Percentiles rank a stretch among this genome's conserved stretches.
Evolutionary conservation across 805 yeast species (phyloP).

Genomic region (Schwanniomyces pseudopolymorphus): DNA sequence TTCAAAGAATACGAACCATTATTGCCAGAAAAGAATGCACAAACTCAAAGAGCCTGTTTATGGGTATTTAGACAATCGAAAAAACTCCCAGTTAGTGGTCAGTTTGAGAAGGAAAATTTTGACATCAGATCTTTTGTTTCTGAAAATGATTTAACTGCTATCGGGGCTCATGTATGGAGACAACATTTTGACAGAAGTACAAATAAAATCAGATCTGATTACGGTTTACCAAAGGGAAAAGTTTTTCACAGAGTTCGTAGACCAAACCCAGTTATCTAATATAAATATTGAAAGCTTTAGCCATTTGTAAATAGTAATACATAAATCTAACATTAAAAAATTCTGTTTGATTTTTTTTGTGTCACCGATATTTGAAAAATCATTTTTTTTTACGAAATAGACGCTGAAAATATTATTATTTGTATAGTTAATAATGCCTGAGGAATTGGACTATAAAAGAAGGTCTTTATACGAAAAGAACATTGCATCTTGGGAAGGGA

Average conservation of each 20-base stretch:
- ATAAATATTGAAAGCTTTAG: not conserved
- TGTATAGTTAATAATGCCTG: conserved; percentile 9
- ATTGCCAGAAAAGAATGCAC: conserved; percentile 84
- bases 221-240: conserved; percentile 73
- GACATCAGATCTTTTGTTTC: conserved; percentile 70
- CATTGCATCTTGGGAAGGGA: conserved; percentile 54
- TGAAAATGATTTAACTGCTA: conserved; percentile 58
- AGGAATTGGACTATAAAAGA: conserved; percentile 16
- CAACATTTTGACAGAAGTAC: conserved; percentile 78
- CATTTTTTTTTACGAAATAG: not conserved
- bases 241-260: conserved; percentile 68
- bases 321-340: not conserved
- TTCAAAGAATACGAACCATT: conserved; percentile 74
- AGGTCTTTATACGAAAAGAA: conserved; percentile 36
- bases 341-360: not conserved
- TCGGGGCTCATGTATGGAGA: conserved; percentile 94
- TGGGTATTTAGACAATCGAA: conserved; percentile 84
- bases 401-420: not conserved
- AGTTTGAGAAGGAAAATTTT: conserved; percentile 49
- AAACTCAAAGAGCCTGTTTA: conserved; percentile 75
- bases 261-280: conserved; percentile 19
- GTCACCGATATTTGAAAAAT: not conserved
- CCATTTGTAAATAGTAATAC: not conserved
- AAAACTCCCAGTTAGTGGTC: conserved; percentile 15
- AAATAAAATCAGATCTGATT: conserved; percentile 61